Evolutionary conservation across 371 early-diverging fungal species (phyloP), one percentile per base, ranked within the genome.

Genomic region (Lichtheimia ramosa): DNA sequence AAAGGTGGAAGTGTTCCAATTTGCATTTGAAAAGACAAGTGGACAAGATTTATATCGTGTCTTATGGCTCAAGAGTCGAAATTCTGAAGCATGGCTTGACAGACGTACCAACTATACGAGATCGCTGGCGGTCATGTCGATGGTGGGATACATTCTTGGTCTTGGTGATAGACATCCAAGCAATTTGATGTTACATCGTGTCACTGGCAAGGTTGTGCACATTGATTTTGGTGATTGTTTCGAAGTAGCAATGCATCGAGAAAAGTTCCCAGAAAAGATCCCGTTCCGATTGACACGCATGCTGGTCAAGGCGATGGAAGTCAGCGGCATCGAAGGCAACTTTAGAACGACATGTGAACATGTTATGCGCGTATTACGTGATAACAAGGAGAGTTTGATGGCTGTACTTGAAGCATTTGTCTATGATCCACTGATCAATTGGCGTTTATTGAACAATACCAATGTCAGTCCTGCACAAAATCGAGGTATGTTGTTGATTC

Each of bases 141-240:
- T 99, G 90, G 97, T 96, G 5, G 98, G 98, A 5, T 99, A 99
- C 67, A 94, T 99, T 27, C 84, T 99, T 13, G 99, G 99, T 16
- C 74, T 99, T 18, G 99, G 99, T 7, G 99, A 99, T 73, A 83
- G 99, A 13, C 99, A 99, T 75, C 98, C 99, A 5, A 96, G 98
- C 13, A 99, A 99, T 68, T 81, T 99, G 51, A 96, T 99, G 95
- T 70, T 99, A 58, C 95, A 99, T 63, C 81, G 92, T 21, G 86
- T 83, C 40, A 91, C 95, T 3, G 98, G 98, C 66, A 96, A 97
- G 69, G 90, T 98, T 8, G 90, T 97, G n/a, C 99, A 99, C 61
- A 97, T 99, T 65, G 99, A 99, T 75, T 96, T 99, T 74, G 99
- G 99, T 40, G 98, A 98, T 66, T 97, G 99, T 74, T 99, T 99